A percentile compares a stretch with the other conserved stretches of the same genome.
Conservation (phyloP, 2,329 filamentous ascomycete genomes). For the Xenoacremonium recifei region DNA sequence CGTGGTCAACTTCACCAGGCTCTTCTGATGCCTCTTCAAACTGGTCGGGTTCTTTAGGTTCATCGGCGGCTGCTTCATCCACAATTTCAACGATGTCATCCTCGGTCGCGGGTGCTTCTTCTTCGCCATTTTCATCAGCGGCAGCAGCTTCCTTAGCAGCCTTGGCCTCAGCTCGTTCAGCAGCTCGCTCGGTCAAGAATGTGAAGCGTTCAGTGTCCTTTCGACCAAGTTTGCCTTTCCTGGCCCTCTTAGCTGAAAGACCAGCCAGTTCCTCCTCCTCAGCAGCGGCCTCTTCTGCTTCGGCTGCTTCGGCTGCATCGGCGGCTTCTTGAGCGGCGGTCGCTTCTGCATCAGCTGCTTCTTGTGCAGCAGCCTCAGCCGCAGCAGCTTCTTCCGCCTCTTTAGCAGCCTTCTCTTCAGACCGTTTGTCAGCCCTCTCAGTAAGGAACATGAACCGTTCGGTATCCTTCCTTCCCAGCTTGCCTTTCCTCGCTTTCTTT, state of each 20-base stretch:
- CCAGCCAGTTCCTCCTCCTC: constrained; percentile 20
- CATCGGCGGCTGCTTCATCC: constrained; percentile 22
- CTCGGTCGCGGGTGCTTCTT: too few species aligned
- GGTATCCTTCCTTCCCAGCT: constrained; percentile 22
- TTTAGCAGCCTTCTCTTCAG: constrained; percentile 27
- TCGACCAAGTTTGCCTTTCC: constrained; percentile 20
- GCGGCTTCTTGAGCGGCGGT: constrained; percentile 23
- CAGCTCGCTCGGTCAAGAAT: constrained; percentile 16
- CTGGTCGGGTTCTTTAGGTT: background rate
- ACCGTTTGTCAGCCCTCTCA: constrained; percentile 23
- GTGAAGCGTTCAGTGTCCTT: constrained; percentile 23
- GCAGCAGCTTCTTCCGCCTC: constrained; percentile 14
- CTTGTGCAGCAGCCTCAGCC: constrained; percentile 18
- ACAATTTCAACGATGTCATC: too few species aligned
- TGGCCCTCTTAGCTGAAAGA: constrained; percentile 19
- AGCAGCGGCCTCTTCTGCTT: constrained; percentile 12
- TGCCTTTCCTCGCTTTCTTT: constrained; percentile 34
- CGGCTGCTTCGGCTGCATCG: constrained; percentile 14
- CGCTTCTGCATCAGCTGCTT: constrained; percentile 18
- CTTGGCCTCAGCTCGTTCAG: background rate
- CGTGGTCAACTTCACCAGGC: constrained; percentile 20
- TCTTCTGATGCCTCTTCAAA: constrained; percentile 9
- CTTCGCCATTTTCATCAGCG: constrained; percentile 10
- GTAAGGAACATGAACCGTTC: constrained; percentile 17
- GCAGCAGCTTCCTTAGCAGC: constrained; percentile 13